Percentiles rank a stretch among this genome's conserved stretches.
Conservation (phyloP, 2,329 filamentous ascomycete genomes). For the Colletotrichum magnum region DNA sequence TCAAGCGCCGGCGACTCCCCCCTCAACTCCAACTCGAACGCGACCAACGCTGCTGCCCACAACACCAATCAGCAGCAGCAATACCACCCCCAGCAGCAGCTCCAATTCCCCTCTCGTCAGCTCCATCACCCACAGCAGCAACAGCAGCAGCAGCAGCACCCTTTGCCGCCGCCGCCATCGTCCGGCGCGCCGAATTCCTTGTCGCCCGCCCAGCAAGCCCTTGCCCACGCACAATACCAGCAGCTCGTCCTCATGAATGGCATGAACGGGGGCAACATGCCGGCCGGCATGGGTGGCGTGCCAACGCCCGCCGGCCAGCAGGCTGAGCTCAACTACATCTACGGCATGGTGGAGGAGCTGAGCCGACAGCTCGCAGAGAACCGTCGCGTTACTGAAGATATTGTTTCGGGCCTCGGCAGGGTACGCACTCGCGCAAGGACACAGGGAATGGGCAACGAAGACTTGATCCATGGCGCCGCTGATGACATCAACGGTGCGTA, state of each 20-base stretch:
- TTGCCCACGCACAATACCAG: conserved; percentile 41
- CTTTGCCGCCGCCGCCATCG: conserved; percentile 37
- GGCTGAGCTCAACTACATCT: conserved; percentile 77
- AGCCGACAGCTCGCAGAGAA: conserved; percentile 75
- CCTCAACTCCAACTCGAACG: conserved; percentile 49
- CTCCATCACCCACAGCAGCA: conserved; percentile 42
- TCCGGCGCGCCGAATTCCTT: conserved; percentile 38
- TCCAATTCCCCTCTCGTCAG: conserved; percentile 38
- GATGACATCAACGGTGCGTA: conserved; percentile 69
- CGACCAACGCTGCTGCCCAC: conserved; percentile 29
- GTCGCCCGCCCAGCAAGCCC: conserved; percentile 42
- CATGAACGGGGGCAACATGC: conserved; percentile 63
- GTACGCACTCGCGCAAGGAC: conserved; percentile 70
- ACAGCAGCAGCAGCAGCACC: conserved; percentile 39
- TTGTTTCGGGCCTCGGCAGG: conserved; percentile 73
- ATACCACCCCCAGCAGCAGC: conserved; percentile 42
- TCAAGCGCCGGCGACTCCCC: conserved; percentile 43
- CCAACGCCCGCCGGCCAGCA: conserved; percentile 78
- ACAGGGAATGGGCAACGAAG: conserved; percentile 69
- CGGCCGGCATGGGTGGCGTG: conserved; percentile 60
- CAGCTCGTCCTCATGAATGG: conserved; percentile 59
- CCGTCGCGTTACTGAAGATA: conserved; percentile 72
- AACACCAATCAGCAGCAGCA: conserved; percentile 41
- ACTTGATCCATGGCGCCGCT: conserved; percentile 68
- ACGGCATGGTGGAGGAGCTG: conserved; percentile 77